These are phyloP conservation scores for Saksenaea oblongispora DNA, from an alignment of 371 early-diverging fungal genomes.

Conservation along the genomic window DNA sequence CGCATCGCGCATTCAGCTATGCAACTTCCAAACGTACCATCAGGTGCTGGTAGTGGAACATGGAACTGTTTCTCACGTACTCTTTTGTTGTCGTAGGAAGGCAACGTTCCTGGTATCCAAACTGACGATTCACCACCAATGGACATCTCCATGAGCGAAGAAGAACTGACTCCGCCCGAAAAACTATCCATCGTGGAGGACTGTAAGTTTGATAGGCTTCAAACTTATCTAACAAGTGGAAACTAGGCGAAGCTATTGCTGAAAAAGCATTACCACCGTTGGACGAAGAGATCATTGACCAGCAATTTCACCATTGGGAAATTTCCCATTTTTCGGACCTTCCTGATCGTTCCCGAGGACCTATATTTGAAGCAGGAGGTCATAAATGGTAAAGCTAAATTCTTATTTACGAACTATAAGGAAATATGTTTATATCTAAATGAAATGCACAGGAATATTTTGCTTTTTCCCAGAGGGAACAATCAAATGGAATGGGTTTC, in stretches of 20 bases:
- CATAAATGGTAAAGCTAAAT: constrained; percentile 49
- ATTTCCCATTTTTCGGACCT: constrained; percentile 47
- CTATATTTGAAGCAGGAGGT: constrained; percentile 57
- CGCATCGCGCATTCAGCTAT: background rate
- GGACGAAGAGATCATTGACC: constrained; percentile 47
- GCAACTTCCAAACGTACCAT: background rate
- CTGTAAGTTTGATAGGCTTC: background rate
- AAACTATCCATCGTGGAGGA: background rate
- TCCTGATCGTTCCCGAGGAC: constrained; percentile 53
- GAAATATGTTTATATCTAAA: background rate
- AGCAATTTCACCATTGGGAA: constrained; percentile 52
- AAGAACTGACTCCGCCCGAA: constrained; percentile 4
- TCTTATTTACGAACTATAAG: background rate
- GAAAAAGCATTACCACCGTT: constrained; percentile 36
- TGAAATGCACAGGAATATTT: constrained; percentile 62
- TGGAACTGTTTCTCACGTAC: background rate
- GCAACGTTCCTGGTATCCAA: background rate
- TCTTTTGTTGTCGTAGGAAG: constrained; percentile 3
- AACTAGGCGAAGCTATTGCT: constrained; percentile 24
- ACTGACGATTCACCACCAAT: background rate
- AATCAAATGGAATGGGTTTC: constrained; percentile 66
- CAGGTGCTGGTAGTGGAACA: background rate
- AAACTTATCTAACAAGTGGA: background rate
- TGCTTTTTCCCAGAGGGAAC: constrained; percentile 92
- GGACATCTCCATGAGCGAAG: background rate